Evolutionary conservation across 2,329 filamentous ascomycete genomes (phyloP).

Genomic region (Pyrenochaeta sp.): DNA sequence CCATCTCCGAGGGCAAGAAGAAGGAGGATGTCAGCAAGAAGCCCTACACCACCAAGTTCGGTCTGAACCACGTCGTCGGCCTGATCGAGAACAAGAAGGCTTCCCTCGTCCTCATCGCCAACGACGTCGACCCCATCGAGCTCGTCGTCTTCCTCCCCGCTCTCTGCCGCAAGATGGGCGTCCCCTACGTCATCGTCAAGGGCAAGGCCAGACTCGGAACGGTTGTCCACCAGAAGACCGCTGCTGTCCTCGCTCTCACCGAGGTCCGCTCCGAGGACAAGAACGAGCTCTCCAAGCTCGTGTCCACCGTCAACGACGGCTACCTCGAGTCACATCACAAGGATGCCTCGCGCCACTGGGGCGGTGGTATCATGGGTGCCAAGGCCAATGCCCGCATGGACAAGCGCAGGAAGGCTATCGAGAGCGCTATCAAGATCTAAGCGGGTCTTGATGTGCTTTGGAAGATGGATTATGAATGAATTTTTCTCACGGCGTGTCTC

Average conservation of each 20-base stretch:
- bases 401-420: constrained; percentile 95
- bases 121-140: constrained; percentile 99
- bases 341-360: constrained; percentile 91
- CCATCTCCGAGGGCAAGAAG: constrained; percentile 99
- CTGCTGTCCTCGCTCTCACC: constrained; percentile 92
- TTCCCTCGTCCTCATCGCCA: constrained; percentile 94
- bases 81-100: constrained; percentile 92
- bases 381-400: constrained; percentile 81
- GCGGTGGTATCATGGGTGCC: constrained; percentile 98
- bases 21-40: constrained; percentile 99
- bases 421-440: constrained; percentile 98
- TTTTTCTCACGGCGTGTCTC: constrained; percentile 49
- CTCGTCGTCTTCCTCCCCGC: constrained; percentile 98
- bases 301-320: constrained; percentile 96
- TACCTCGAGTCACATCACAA: constrained; percentile 92
- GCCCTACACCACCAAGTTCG: constrained; percentile 99
- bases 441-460: constrained; percentile 34
- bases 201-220: constrained; percentile 99
- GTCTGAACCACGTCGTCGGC: constrained; percentile 90
- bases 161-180: constrained; percentile 99
- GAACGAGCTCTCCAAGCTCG: constrained; percentile 94
- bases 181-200: constrained; percentile 97
- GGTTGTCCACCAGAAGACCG: constrained; percentile 99
- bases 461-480: constrained; percentile 38
- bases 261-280: constrained; percentile 99